Percentiles rank a stretch among this genome's conserved stretches.
These are phyloP conservation scores for Paramecium sexaurelia DNA, from an alignment of 73 alveolate genomes.

Conservation along the genomic window DNA sequence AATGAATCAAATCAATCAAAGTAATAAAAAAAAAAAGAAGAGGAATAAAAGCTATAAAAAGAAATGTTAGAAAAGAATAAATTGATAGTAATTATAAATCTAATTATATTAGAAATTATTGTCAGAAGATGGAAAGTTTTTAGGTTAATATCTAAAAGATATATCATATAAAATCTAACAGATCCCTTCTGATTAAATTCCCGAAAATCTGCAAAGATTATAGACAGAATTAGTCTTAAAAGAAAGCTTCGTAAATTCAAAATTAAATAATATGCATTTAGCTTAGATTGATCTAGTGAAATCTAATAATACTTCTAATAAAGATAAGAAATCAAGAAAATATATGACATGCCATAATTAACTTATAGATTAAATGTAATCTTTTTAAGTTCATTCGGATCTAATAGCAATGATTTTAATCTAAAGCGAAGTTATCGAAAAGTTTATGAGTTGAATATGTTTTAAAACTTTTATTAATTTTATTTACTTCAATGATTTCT, in stretches of 20 bases:
- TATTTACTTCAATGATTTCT: no score
- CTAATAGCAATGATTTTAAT: background rate
- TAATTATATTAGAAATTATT: background rate
- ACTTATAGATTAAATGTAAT: background rate
- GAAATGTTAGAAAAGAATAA: background rate
- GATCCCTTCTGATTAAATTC: background rate
- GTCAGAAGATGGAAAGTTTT: background rate
- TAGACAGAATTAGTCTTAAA: background rate
- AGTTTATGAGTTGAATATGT: background rate
- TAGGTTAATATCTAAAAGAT: background rate
- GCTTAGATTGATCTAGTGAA: background rate
- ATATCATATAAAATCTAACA: background rate
- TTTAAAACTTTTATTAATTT: no score
- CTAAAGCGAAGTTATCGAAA: conserved; percentile 28
- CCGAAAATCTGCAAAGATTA: background rate
- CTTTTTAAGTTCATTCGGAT: background rate
- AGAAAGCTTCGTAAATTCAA: background rate
- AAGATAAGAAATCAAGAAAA: background rate
- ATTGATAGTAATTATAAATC: background rate
- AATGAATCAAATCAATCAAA: background rate
- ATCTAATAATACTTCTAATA: background rate
- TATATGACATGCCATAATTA: background rate
- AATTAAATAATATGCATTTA: background rate
- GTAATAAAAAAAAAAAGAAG: background rate
- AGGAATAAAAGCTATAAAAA: background rate